Base-by-base conservation (phyloP, 2,329 filamentous ascomycete species). In the Grosmannia huntii region DNA sequence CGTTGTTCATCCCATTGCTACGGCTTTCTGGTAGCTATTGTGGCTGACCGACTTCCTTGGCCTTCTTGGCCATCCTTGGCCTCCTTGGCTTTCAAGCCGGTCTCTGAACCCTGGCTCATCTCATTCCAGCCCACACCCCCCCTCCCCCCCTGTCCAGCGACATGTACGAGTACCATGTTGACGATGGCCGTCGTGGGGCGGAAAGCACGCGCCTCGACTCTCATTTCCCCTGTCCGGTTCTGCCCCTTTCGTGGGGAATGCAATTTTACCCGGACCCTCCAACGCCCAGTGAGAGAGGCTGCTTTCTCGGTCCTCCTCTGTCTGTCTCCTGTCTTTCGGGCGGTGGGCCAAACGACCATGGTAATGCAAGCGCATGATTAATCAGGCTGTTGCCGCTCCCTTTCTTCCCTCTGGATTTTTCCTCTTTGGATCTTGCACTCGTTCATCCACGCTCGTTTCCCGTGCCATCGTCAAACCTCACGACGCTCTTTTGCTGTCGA, bases 371-470 rank as follows among this genome's bases (percentile, higher is more conserved):
- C 25, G 16, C 25, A 25, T 19, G 38, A 21, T 25, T n/a, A 36
- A 28, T 28, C 38, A 25, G 56, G 10, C 25, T 28, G 25, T 53
- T 25, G 48, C 53, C 56, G 50, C 44, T 49, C 58, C 23, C 49
- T 59, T 49, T 53, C 44, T 56, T 55, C 25, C 14, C 36, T 21
- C 28, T 56, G 41, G 16, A 19, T 19, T 57, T 33, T 61, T 62
- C 59, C 58, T 62, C 63, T 64, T 64, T 48, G 21, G 19, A 46
- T 63, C 60, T 62, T 64, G 57, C 58, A 59, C 63, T 64, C 57
- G 25, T 46, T 58, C 55, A 55, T 31, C 50, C 56, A 55, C 53
- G 28, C 52, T 54, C 51, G 21, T 53, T 58, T 41, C 19, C 31
- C 52, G 28, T 33, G 49, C 33, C 10, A 38, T 52, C 53, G 31